These are phyloP conservation scores for Suillus spraguei DNA, from an alignment of 768 basidiomycete species.

Conservation along the genomic window DNA sequence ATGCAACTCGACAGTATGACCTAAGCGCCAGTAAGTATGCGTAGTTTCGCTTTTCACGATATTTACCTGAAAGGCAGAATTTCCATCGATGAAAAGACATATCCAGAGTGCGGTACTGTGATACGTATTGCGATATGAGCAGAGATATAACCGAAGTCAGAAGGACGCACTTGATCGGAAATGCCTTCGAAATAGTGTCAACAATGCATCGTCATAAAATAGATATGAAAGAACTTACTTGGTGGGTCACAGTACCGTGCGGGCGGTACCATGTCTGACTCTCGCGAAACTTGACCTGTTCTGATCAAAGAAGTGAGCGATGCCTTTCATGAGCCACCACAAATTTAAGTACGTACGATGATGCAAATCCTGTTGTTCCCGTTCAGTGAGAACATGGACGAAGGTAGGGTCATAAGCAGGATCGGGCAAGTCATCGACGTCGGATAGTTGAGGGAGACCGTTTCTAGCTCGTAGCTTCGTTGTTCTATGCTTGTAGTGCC, in stretches of 20 bases:
- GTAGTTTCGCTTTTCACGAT: constrained; percentile 3
- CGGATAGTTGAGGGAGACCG: constrained; percentile 68
- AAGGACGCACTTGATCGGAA: constrained; percentile 54
- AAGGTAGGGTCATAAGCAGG: constrained; percentile 71
- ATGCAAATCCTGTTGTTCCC: constrained; percentile 65
- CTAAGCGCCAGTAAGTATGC: constrained; percentile 31
- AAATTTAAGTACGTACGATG: constrained; percentile 49
- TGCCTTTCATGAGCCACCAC: not conserved
- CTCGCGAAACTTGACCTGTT: constrained; percentile 68
- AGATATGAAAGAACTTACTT: constrained; percentile 42
- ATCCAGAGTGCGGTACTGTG: constrained; percentile 69
- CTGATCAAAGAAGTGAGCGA: constrained; percentile 34
- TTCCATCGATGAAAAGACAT: constrained; percentile 71
- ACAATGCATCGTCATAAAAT: constrained; percentile 11
- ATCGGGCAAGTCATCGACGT: constrained; percentile 82
- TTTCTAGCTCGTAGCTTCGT: constrained; percentile 58
- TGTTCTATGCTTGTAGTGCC: constrained; percentile 68
- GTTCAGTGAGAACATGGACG: constrained; percentile 67
- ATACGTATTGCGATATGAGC: constrained; percentile 8
- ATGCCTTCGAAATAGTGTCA: constrained; percentile 48
- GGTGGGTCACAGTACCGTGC: constrained; percentile 81
- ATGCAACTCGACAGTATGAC: constrained; percentile 72
- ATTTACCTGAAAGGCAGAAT: constrained; percentile 76
- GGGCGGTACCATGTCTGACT: constrained; percentile 86
- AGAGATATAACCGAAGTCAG: not conserved